A percentile compares a stretch with the other conserved stretches of the same genome.
These are phyloP conservation scores for Sugiyamaella mastotermitis DNA, from an alignment of 805 yeast species.

Conservation along the genomic window DNA sequence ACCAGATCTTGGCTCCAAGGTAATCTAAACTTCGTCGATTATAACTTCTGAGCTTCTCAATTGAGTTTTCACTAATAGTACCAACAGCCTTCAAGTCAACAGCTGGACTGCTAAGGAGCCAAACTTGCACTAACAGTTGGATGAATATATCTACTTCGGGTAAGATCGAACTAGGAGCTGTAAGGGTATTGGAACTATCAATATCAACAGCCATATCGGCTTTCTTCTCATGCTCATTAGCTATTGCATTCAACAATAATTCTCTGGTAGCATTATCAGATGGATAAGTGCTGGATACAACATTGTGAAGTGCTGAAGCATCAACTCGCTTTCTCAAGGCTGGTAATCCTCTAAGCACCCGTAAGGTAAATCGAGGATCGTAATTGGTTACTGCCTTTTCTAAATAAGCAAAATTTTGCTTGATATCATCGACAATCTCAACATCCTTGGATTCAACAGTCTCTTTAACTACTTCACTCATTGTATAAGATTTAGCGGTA, in stretches of 20 bases:
- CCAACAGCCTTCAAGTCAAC: conserved; percentile 39
- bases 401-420: conserved; percentile 40
- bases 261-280: conserved; percentile 33
- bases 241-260: conserved; percentile 31
- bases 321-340: conserved; percentile 61
- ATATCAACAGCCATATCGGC: conserved; percentile 15
- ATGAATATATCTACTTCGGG: conserved; percentile 80
- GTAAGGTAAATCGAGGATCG: conserved; percentile 84
- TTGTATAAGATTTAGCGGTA: too few relatives aligned
- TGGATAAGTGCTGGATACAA: conserved; percentile 54
- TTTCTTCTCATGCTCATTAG: neutral
- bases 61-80: conserved; percentile 20
- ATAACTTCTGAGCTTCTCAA: conserved; percentile 44
- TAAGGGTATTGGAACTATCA: conserved; percentile 3
- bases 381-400: conserved; percentile 61
- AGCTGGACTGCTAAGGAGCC: conserved; percentile 58
- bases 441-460: neutral
- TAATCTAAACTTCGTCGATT: conserved; percentile 82
- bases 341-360: conserved; percentile 78
- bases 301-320: conserved; percentile 46
- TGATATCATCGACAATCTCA: conserved; percentile 23
- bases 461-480: neutral
- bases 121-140: conserved; percentile 73
- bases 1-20: conserved; percentile 88
- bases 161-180: conserved; percentile 33